Base-by-base conservation (phyloP, 306 rosid species). In the Clitoria ternatea region DNA sequence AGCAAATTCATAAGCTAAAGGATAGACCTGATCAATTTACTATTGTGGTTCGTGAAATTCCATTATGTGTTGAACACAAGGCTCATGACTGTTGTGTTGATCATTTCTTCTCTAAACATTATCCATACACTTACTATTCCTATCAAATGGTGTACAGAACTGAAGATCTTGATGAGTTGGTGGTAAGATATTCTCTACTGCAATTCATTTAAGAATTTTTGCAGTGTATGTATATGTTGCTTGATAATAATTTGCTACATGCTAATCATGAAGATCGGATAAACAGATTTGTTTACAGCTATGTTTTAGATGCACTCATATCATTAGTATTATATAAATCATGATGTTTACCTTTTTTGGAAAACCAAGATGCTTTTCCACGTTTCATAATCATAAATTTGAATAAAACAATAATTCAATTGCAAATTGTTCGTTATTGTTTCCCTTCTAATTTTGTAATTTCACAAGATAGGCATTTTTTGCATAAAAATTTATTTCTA, bases 11-110 rank as follows among this genome's bases (percentile, higher is more conserved):
- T 57, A 86, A 68, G 50, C 73, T 77, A 32, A 87, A 83, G 78
- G 70, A 87, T 68, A 87, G 83, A 48, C 87, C 98, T 17, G 91
- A 93, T 73, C 98, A 79, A 66, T 93, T 87, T 77, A 90, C 96
- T 22, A 74, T 90, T 52, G 49, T 88, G 24, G 96, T 87, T 81
- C 89, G 89, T 17, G 92, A 87, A 81, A 82, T 93, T 86, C 98
- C 97, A 15, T 45, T 85, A 33, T 90, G 98, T 81, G 33, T 1
- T n/a, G 78, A 90, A 69, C 92, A 90, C 80, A 82, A 80, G 78
- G 85, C 87, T 40, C 84, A 12, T 0, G 89, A 85, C 43, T 88
- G 97, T 73, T 84, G 48, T 64, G 86, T 86, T 56, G 87, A 89
- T 50, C 91, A 90, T 76, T 90, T 88, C 79, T 90, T 93, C 87